A percentile compares a stretch with the other conserved stretches of the same genome.
These are phyloP conservation scores for Boletus vinaceobasis DNA, from an alignment of 768 basidiomycete genomes.

Conservation along the genomic window DNA sequence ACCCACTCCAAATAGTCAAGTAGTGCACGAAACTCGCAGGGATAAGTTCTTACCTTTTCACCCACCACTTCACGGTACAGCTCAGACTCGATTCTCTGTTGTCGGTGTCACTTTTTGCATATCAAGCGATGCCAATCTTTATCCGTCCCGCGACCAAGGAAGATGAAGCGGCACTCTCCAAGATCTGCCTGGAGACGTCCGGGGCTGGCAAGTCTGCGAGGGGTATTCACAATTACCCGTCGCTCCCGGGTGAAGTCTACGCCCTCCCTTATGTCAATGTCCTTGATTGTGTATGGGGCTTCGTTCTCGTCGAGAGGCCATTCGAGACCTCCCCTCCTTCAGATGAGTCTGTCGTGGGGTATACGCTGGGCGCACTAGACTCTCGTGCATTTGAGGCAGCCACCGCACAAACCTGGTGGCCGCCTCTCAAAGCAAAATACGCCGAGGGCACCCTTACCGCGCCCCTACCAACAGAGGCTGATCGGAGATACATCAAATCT, in stretches of 20 bases:
- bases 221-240: slow-evolving; percentile 53
- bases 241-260: slow-evolving; percentile 69
- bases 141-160: slow-evolving; percentile 55
- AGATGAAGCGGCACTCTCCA: slow-evolving; percentile 58
- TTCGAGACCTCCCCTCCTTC: slow-evolving; percentile 19
- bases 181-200: slow-evolving; percentile 72
- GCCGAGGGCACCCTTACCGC: slow-evolving; percentile 21
- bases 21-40: neutral
- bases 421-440: slow-evolving; percentile 55
- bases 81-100: neutral
- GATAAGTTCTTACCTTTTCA: neutral
- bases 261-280: slow-evolving; percentile 73
- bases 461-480: slow-evolving; percentile 20
- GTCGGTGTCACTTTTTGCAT: neutral
- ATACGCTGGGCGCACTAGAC: slow-evolving; percentile 64
- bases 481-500: slow-evolving; percentile 31
- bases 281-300: slow-evolving; percentile 61
- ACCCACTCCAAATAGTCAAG: neutral
- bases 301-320: slow-evolving; percentile 59
- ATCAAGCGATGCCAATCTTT: slow-evolving; percentile 33
- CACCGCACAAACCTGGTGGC: slow-evolving; percentile 63
- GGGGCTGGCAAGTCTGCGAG: slow-evolving; percentile 69
- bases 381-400: slow-evolving; percentile 61
- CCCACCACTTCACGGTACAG: neutral
- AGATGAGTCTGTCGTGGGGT: slow-evolving; percentile 58